Evolutionary conservation across 2,329 filamentous ascomycete genomes (phyloP), one percentile per base, ranked within the genome.

Genomic region (Pezicula radicicola): DNA sequence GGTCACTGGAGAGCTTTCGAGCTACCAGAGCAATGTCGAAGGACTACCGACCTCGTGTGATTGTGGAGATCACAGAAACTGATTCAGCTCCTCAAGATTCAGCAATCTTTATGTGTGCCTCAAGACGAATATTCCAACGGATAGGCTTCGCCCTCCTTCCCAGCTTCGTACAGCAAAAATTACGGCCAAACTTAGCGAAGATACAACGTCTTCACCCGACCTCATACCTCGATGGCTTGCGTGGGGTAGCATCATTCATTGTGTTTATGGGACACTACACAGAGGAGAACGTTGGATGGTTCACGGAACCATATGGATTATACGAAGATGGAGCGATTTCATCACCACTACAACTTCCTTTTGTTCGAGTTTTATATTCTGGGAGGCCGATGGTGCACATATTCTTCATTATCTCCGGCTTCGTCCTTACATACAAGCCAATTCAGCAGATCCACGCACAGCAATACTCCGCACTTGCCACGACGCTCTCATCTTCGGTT

Each of bases 371-470:
- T 27, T 49, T 76, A 18, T 55, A 75, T 71, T 72, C 72, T 15
- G 74, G 74, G 16, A 68, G 71, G 16, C 72, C 75, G 8, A 75
- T 76, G 72, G 76, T 79, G 3, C 72, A 76, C 58, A 70, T 79
- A 44, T 78, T 79, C 63, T 78, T 78, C 62, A 70, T 78, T 56
- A 75, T 79, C 35, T 78, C 75, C 1, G 76, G 76, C 36, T 77
- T 75, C 54, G 75, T 72, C 3, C 67, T 79, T 19, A 70, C 74
- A 7, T 69, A 71, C 56, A 74, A 74, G 55, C 71, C 75, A 2
- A 61, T 78, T 25, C 67, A 69, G 48, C 65, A 69, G 30, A 68
- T 75, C 7, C 73, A 72, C 50, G 59, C 66, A 9, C 66, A 70
- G 37, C 65, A 74, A 51, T 64, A 66, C 48, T 65, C 67, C 15